Conservation (phyloP, 768 basidiomycete genomes). For the Coprinopsis marcescibilis region DNA sequence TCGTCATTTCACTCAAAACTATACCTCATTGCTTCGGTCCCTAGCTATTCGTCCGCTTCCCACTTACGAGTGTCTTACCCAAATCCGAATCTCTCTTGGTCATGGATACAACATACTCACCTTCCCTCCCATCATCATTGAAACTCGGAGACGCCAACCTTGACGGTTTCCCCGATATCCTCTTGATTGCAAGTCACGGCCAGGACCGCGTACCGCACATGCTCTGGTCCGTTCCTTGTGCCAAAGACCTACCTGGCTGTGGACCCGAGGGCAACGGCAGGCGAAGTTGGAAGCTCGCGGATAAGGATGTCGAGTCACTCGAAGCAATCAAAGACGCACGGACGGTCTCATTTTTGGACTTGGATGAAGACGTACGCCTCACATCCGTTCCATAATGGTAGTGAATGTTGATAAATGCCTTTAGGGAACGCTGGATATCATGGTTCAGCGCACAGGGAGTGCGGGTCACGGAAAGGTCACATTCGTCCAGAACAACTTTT, state of each 20-base stretch:
- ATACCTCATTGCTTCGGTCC: background rate
- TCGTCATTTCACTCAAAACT: background rate
- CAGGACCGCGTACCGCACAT: slow-evolving; percentile 51
- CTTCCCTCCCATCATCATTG: slow-evolving; percentile 69
- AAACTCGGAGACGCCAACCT: slow-evolving; percentile 86
- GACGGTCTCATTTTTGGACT: slow-evolving; percentile 75
- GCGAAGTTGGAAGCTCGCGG: slow-evolving; percentile 59
- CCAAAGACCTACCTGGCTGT: slow-evolving; percentile 52
- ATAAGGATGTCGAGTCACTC: slow-evolving; percentile 54
- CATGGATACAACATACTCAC: slow-evolving; percentile 57
- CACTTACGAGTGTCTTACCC: slow-evolving; percentile 56
- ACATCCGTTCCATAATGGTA: background rate
- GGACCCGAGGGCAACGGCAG: slow-evolving; percentile 39
- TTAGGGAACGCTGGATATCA: slow-evolving; percentile 86
- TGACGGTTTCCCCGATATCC: slow-evolving; percentile 90
- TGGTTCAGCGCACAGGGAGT: slow-evolving; percentile 77
- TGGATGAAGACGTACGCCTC: slow-evolving; percentile 87
- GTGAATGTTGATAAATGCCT: background rate
- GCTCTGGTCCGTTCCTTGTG: slow-evolving; percentile 60
- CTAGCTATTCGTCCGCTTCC: slow-evolving; percentile 64
- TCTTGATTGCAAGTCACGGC: slow-evolving; percentile 48
- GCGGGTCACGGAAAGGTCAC: slow-evolving; percentile 55
- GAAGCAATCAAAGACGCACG: slow-evolving; percentile 71
- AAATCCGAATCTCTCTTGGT: slow-evolving; percentile 56
- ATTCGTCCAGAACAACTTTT: slow-evolving; percentile 96